These are phyloP conservation scores for Actinomortierella ambigua DNA, from an alignment of 371 early-diverging fungal genomes.

Conservation along the genomic window DNA sequence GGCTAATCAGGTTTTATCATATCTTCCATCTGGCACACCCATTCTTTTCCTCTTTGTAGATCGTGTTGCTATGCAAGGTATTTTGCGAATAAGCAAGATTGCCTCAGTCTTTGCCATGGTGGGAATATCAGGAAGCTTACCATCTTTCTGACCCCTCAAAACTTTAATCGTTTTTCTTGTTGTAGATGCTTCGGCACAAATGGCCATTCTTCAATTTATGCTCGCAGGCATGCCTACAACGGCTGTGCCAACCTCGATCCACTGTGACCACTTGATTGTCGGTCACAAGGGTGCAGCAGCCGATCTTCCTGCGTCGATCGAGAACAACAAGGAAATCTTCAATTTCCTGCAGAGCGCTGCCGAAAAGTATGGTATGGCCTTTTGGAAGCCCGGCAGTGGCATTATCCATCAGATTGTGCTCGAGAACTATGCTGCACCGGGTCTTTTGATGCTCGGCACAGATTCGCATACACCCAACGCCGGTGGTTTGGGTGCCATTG, in stretches of 20 bases:
- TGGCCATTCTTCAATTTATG: conserved; percentile 95
- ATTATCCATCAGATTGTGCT: conserved; percentile 94
- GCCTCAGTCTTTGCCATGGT: too few relatives aligned
- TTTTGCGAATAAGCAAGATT: too few relatives aligned
- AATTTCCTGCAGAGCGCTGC: conserved; percentile 82
- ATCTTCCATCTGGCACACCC: background rate
- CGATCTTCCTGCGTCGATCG: conserved; percentile 70
- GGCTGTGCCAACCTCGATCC: conserved; percentile 89
- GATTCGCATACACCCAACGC: conserved; percentile 81
- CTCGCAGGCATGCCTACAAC: conserved; percentile 83
- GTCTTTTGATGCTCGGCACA: conserved; percentile 90
- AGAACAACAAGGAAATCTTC: conserved; percentile 85
- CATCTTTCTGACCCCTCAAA: background rate
- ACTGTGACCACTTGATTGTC: conserved; percentile 93
- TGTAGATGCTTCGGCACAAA: conserved; percentile 81
- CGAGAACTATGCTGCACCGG: conserved; percentile 94
- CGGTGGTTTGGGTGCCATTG: conserved; percentile 92
- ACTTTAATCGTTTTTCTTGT: background rate
- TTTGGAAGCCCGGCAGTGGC: conserved; percentile 90
- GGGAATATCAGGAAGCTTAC: too few relatives aligned
- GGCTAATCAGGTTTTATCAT: background rate
- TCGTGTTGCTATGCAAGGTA: conserved; percentile 82
- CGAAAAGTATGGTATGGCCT: conserved; percentile 85
- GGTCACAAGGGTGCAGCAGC: conserved; percentile 78
- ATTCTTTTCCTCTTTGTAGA: conserved; percentile 47